Percentiles rank a stretch among this genome's conserved stretches.
Conservation (phyloP, 2,329 filamentous ascomycete species). For the Pseudogymnoascus sp. region DNA sequence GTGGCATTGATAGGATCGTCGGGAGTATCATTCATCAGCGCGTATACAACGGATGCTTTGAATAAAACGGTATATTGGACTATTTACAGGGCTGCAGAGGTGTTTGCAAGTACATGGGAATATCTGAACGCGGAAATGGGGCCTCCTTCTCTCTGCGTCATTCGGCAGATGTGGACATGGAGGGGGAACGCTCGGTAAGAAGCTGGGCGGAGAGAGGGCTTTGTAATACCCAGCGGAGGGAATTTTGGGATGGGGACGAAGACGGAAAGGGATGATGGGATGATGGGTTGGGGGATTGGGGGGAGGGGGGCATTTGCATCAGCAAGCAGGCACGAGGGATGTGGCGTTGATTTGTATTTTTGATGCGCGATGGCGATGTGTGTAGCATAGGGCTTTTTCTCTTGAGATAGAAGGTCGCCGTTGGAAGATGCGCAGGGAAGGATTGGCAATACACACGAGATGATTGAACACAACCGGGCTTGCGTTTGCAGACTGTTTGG, state of each 20-base stretch:
- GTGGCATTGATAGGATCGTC: constrained; percentile 52
- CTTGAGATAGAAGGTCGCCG: constrained; percentile 7
- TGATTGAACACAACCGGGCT: not conserved
- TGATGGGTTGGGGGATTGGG: not conserved
- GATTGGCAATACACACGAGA: not conserved
- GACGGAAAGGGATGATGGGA: not conserved
- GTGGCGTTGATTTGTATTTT: constrained; percentile 2
- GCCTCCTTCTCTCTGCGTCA: not conserved
- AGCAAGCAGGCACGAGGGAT: not conserved
- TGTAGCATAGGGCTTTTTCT: constrained; percentile 1
- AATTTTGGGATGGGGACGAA: not conserved
- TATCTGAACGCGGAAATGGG: not conserved
- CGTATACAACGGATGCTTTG: constrained; percentile 1
- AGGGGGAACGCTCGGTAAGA: not conserved
- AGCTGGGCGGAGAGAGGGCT: not conserved
- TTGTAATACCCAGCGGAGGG: not conserved
- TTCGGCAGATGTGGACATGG: not conserved
- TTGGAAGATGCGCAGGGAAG: constrained; percentile 2
- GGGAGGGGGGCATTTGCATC: constrained; percentile 1
- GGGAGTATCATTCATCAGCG: not conserved
- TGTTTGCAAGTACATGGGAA: not conserved
- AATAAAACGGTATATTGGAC: constrained; percentile 8
- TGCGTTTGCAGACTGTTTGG: not conserved
- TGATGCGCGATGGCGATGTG: not conserved
- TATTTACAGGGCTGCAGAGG: not conserved